A percentile compares a stretch with the other conserved stretches of the same genome.
Evolutionary conservation across 768 basidiomycete species (phyloP).

Genomic region (Steccherinum ochraceum): DNA sequence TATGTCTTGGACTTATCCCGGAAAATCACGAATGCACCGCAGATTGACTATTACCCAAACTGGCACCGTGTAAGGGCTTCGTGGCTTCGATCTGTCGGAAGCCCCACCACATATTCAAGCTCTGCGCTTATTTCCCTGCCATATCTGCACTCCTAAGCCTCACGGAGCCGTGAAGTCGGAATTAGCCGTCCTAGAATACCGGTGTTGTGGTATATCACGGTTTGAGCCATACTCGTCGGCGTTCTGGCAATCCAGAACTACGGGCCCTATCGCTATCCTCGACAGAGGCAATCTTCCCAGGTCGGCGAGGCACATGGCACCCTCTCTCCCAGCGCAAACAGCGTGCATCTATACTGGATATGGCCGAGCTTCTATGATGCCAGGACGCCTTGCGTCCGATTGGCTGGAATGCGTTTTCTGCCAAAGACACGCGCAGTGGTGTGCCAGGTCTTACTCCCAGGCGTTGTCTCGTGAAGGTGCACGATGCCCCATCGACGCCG

Average conservation of each 20-base stretch:
- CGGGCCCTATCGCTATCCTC: conserved; percentile 7
- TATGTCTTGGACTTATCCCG: neutral
- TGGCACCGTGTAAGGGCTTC: too few relatives aligned
- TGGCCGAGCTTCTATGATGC: conserved; percentile 11
- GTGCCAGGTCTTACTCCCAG: neutral
- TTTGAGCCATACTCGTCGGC: conserved; percentile 3
- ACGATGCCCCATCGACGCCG: neutral
- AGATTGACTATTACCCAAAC: neutral
- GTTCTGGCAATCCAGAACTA: conserved; percentile 5
- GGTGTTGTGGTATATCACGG: conserved; percentile 7
- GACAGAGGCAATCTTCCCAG: conserved; percentile 8
- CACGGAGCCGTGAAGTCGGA: conserved; percentile 10
- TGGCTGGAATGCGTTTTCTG: conserved; percentile 2
- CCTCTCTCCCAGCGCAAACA: conserved; percentile 7
- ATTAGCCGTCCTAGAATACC: conserved; percentile 5
- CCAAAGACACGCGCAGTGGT: neutral
- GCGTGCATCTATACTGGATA: conserved; percentile 3
- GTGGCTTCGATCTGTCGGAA: neutral
- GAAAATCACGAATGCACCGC: neutral
- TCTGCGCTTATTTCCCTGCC: conserved; percentile 10
- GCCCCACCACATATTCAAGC: too few relatives aligned
- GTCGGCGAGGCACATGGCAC: conserved; percentile 6
- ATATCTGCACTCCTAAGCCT: conserved; percentile 3
- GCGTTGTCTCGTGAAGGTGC: conserved; percentile 1
- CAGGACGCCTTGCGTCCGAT: conserved; percentile 10